Evolutionary conservation across 176 grass and related monocot genomes (phyloP).

Genomic region (Musa troglodytarum): DNA sequence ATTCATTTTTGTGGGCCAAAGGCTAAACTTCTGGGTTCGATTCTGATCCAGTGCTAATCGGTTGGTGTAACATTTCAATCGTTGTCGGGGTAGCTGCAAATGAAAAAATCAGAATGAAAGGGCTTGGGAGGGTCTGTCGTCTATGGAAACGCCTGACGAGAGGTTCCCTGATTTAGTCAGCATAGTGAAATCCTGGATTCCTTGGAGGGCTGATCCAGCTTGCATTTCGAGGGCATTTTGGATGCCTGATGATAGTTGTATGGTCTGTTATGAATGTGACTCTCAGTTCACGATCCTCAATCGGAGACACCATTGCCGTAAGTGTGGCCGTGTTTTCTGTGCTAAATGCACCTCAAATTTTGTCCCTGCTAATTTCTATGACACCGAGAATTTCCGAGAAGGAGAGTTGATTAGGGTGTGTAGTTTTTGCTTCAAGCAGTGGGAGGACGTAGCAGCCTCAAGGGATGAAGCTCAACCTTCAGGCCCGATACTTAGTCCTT

Average conservation of each 20-base stretch:
- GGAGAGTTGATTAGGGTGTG: slow-evolving; percentile 72
- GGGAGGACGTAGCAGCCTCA: slow-evolving; percentile 26
- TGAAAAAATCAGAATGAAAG: slow-evolving; percentile 25
- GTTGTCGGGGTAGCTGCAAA: slow-evolving; percentile 9
- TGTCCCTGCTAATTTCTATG: slow-evolving; percentile 36
- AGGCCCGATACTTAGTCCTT: slow-evolving; percentile 42
- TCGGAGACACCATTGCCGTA: slow-evolving; percentile 84
- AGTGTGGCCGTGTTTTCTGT: slow-evolving; percentile 96
- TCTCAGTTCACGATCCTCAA: slow-evolving; percentile 84
- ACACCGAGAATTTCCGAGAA: slow-evolving; percentile 26
- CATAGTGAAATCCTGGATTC: slow-evolving; percentile 73
- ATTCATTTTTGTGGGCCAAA: not conserved
- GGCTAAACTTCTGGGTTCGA: not conserved
- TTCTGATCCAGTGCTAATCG: not conserved
- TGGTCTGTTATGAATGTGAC: slow-evolving; percentile 94
- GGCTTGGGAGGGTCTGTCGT: slow-evolving; percentile 14
- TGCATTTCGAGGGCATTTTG: slow-evolving; percentile 72
- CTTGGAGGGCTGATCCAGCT: slow-evolving; percentile 49
- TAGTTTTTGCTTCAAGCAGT: slow-evolving; percentile 74
- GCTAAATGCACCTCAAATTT: slow-evolving; percentile 74
- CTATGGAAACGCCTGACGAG: slow-evolving; percentile 60
- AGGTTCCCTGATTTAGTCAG: slow-evolving; percentile 59
- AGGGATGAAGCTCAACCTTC: slow-evolving; percentile 24
- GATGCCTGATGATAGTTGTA: slow-evolving; percentile 96
- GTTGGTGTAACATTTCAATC: not conserved